Evolutionary conservation across 768 basidiomycete genomes (phyloP).

Genomic region (Trametes elegans): DNA sequence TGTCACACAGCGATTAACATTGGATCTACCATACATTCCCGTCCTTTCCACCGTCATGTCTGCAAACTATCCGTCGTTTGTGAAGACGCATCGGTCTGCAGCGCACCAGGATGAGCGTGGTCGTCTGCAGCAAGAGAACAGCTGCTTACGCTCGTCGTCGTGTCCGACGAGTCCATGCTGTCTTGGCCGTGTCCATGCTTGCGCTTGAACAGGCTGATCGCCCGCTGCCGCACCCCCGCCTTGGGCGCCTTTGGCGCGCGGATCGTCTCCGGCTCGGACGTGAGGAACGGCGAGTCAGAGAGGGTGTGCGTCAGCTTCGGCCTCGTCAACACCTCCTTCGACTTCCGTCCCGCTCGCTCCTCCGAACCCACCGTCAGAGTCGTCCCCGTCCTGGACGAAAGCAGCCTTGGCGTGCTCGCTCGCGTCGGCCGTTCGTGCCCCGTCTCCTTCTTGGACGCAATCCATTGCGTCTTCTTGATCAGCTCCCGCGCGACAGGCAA

Average conservation of each 20-base stretch:
- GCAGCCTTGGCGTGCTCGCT: constrained; percentile 17
- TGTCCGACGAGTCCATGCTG: constrained; percentile 24
- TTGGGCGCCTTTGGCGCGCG: constrained; percentile 3
- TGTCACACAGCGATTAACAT: neutral
- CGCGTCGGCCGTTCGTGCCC: constrained; percentile 14
- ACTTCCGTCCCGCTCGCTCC: neutral
- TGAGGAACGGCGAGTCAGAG: constrained; percentile 15
- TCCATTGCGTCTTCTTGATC: constrained; percentile 74
- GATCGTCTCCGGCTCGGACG: constrained; percentile 19
- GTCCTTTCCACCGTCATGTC: neutral
- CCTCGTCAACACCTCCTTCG: neutral
- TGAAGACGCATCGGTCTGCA: constrained; percentile 2
- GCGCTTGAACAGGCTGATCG: constrained; percentile 28
- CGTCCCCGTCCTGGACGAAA: constrained; percentile 1
- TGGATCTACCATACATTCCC: constrained; percentile 7
- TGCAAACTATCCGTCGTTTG: constrained; percentile 6
- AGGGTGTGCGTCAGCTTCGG: constrained; percentile 1
- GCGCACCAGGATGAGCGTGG: too few relatives aligned
- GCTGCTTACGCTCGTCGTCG: constrained; percentile 4
- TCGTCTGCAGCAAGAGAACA: neutral
- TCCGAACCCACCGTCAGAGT: neutral
- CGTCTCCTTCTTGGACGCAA: constrained; percentile 38
- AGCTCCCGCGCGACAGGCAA: constrained; percentile 77
- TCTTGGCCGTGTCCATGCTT: constrained; percentile 19
- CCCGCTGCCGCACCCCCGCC: constrained; percentile 13